Conservation (phyloP, 495 filamentous ascomycete species). For the Durotheca rogersii region DNA sequence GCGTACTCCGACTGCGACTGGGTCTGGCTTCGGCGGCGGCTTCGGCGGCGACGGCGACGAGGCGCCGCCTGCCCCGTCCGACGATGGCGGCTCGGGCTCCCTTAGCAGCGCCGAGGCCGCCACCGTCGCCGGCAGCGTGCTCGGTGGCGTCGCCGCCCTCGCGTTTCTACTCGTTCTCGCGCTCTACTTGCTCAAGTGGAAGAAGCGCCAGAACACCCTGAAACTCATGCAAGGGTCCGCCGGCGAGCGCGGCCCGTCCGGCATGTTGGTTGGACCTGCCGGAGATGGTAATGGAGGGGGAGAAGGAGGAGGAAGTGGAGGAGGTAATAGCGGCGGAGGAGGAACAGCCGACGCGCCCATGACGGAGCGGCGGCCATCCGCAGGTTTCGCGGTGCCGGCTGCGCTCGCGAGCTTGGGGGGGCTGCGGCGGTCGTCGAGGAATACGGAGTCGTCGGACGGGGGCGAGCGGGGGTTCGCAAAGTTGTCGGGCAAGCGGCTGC, state of each 20-base stretch:
- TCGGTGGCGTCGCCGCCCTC: conserved; percentile 65
- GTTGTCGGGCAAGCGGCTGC: conserved; percentile 71
- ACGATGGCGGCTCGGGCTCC: conserved; percentile 18
- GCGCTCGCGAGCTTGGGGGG: conserved; percentile 52
- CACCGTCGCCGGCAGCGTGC: conserved; percentile 62
- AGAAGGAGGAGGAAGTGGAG: conserved; percentile 19
- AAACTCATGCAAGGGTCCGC: conserved; percentile 37
- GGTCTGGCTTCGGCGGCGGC: background rate
- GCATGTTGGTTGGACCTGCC: conserved; percentile 22
- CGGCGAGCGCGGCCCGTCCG: conserved; percentile 31
- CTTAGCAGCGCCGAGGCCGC: conserved; percentile 22
- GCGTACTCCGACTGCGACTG: background rate
- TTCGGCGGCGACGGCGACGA: conserved; percentile 21
- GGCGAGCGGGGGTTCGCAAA: conserved; percentile 55
- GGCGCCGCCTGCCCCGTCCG: conserved; percentile 21
- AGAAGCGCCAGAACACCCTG: conserved; percentile 43
- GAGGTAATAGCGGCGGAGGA: no score
- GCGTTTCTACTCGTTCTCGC: conserved; percentile 57
- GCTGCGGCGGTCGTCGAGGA: conserved; percentile 49
- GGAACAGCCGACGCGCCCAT: conserved; percentile 34
- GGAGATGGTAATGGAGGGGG: conserved; percentile 27
- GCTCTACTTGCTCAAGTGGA: conserved; percentile 58
- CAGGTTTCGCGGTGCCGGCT: conserved; percentile 56
- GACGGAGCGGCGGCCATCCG: conserved; percentile 49
- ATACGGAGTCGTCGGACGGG: conserved; percentile 44